Conservation (phyloP, 1,284 basidiomycete species). For the Rhodotorula mucilaginosa region DNA sequence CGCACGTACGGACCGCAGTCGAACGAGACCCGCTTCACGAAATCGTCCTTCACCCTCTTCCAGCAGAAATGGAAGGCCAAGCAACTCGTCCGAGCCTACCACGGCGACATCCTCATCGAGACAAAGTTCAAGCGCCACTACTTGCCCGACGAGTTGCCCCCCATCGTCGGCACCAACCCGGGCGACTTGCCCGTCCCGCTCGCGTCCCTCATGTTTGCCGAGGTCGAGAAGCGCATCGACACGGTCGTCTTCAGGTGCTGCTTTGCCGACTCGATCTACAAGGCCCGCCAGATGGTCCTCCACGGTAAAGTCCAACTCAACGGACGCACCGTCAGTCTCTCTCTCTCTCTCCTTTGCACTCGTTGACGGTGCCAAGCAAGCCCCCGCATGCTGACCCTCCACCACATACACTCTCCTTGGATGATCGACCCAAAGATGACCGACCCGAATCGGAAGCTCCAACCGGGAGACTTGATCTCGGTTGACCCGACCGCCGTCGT, state of each 20-base stretch:
- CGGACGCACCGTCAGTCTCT: slow-evolving; percentile 69
- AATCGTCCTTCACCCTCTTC: slow-evolving; percentile 78
- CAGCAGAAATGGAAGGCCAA: slow-evolving; percentile 92
- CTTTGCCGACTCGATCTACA: slow-evolving; percentile 85
- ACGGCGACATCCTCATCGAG: slow-evolving; percentile 92
- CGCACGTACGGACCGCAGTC: slow-evolving; percentile 56
- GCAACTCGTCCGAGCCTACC: slow-evolving; percentile 86
- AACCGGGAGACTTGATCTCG: slow-evolving; percentile 90
- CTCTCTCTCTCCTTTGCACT: neutral
- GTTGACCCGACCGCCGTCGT: slow-evolving; percentile 75
- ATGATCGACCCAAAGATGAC: slow-evolving; percentile 58
- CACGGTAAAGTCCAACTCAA: slow-evolving; percentile 88
- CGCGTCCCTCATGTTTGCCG: slow-evolving; percentile 83
- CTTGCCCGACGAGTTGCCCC: slow-evolving; percentile 79
- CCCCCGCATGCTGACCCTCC: neutral
- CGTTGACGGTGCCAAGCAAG: neutral
- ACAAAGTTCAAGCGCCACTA: slow-evolving; percentile 95
- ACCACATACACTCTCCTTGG: too few species aligned
- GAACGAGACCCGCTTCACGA: slow-evolving; percentile 58
- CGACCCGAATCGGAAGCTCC: slow-evolving; percentile 83
- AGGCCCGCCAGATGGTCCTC: slow-evolving; percentile 79
- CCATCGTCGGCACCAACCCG: slow-evolving; percentile 60
- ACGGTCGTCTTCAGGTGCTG: slow-evolving; percentile 88
- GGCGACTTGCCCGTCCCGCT: slow-evolving; percentile 56
- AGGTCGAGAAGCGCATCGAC: slow-evolving; percentile 92